These are phyloP conservation scores for Rosellinia necatrix DNA, from an alignment of 2,329 filamentous ascomycete genomes.

Conservation along the genomic window DNA sequence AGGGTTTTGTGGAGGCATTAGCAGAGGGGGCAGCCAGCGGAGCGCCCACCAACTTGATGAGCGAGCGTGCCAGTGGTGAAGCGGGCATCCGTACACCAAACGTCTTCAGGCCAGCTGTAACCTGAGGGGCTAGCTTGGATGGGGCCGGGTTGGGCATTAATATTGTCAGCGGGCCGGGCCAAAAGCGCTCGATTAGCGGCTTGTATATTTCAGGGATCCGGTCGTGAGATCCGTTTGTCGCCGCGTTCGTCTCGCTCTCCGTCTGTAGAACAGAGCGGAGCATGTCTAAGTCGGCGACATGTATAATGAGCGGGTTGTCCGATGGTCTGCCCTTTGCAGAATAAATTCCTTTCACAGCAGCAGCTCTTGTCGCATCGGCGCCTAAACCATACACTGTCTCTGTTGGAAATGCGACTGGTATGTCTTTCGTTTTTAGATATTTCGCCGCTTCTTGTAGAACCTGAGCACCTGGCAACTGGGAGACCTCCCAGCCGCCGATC, in stretches of 20 bases:
- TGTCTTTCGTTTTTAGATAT: conserved; percentile 66
- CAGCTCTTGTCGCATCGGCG: conserved; percentile 88
- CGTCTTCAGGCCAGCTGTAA: conserved; percentile 81
- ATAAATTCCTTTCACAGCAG: conserved; percentile 89
- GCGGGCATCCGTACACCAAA: conserved; percentile 92
- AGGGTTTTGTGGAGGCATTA: conserved; percentile 92
- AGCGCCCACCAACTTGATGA: conserved; percentile 78
- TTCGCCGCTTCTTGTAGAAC: conserved; percentile 67
- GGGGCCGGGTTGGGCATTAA: conserved; percentile 75
- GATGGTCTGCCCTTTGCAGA: conserved; percentile 85
- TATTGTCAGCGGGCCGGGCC: conserved; percentile 93
- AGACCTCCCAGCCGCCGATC: conserved; percentile 36
- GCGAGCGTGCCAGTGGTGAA: conserved; percentile 79
- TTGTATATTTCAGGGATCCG: conserved; percentile 75
- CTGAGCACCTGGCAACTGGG: conserved; percentile 31
- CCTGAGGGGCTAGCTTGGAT: conserved; percentile 81
- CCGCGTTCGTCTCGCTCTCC: conserved; percentile 30
- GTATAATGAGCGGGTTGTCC: conserved; percentile 95
- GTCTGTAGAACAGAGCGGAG: conserved; percentile 64
- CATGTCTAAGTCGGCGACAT: conserved; percentile 82
- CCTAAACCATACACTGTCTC: conserved; percentile 97
- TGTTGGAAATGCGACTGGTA: conserved; percentile 92
- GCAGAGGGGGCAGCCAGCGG: conserved; percentile 92
- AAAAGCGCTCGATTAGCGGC: conserved; percentile 79
- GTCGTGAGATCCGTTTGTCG: conserved; percentile 39